Conservation (phyloP, 352 stramenopile species). For the Phytophthora pluvialis region DNA sequence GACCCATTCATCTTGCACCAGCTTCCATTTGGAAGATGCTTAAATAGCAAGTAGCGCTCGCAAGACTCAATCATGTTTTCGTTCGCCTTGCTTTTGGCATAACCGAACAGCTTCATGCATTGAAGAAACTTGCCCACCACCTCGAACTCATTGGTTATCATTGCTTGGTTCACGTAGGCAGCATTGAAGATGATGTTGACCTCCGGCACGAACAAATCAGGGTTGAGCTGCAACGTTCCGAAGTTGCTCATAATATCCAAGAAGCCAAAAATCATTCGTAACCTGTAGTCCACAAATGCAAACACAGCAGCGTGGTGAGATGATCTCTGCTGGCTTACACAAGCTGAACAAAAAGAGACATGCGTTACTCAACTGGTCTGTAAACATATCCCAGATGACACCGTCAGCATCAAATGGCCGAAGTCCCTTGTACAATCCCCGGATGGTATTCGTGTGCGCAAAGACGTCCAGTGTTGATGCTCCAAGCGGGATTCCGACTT, state of each 20-base stretch:
- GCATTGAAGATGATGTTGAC: slow-evolving; percentile 78
- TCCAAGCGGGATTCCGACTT: slow-evolving; percentile 78
- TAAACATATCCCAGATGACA: slow-evolving; percentile 67
- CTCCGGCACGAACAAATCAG: slow-evolving; percentile 72
- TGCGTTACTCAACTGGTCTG: slow-evolving; percentile 63
- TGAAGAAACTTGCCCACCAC: slow-evolving; percentile 79
- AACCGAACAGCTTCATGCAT: slow-evolving; percentile 80
- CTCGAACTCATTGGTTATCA: slow-evolving; percentile 72
- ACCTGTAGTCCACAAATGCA: slow-evolving; percentile 39
- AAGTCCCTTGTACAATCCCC: slow-evolving; percentile 74
- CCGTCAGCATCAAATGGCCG: slow-evolving; percentile 69
- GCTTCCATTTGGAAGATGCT: slow-evolving; percentile 74
- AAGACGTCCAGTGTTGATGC: slow-evolving; percentile 77
- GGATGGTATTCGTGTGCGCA: slow-evolving; percentile 68
- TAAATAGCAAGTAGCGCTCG: slow-evolving; percentile 68
- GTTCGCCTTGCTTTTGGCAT: slow-evolving; percentile 43
- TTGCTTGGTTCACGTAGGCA: slow-evolving; percentile 78
- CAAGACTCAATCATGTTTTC: slow-evolving; percentile 56
- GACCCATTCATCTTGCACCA: slow-evolving; percentile 71
- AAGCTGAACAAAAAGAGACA: not conserved
- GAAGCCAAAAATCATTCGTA: slow-evolving; percentile 82
- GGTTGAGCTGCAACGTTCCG: slow-evolving; percentile 71
- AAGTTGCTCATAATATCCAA: slow-evolving; percentile 85
- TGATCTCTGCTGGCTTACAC: not conserved
- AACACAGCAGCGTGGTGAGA: slow-evolving; percentile 19